Evolutionary conservation across 495 filamentous ascomycete genomes (phyloP).

Genomic region (Beverwykella pulmonaria): DNA sequence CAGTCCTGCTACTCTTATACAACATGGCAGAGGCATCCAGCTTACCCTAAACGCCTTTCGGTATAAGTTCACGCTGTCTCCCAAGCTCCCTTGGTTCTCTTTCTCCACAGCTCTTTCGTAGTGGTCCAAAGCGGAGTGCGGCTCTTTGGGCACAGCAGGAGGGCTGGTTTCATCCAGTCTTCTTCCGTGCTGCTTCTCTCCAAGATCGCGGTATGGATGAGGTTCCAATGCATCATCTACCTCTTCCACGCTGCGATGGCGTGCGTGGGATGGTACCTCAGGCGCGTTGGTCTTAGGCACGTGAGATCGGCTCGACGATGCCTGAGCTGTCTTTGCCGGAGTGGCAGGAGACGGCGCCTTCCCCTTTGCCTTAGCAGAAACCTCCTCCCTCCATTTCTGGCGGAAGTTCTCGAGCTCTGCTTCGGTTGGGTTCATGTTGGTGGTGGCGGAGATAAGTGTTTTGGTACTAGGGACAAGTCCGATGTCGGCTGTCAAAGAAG

Average conservation of each 20-base stretch:
- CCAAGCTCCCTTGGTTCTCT: conserved; percentile 79
- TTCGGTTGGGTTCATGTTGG: conserved; percentile 61
- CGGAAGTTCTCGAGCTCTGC: conserved; percentile 80
- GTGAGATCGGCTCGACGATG: conserved; percentile 23
- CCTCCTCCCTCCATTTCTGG: conserved; percentile 80
- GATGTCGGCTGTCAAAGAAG: conserved; percentile 29
- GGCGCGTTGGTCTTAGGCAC: conserved; percentile 22
- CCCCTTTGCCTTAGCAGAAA: conserved; percentile 57
- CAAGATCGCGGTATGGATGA: conserved; percentile 51
- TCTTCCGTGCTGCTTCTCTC: conserved; percentile 48
- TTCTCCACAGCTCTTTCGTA: conserved; percentile 91
- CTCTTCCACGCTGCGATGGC: conserved; percentile 29
- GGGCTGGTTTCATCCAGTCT: conserved; percentile 49
- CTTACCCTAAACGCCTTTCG: conserved; percentile 82
- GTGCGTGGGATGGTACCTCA: conserved; percentile 20
- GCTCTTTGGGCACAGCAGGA: conserved; percentile 51
- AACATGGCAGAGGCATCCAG: background rate
- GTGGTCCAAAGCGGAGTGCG: conserved; percentile 81
- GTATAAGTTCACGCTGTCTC: conserved; percentile 87
- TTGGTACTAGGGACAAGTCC: conserved; percentile 27
- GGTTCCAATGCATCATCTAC: conserved; percentile 48
- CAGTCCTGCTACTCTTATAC: too few relatives aligned
- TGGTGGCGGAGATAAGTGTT: conserved; percentile 33
- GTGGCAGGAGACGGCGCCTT: conserved; percentile 19
- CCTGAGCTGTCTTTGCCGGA: conserved; percentile 23